Base-by-base conservation (phyloP, 192 early-diverging fungal species). In the Thamnidium elegans region DNA sequence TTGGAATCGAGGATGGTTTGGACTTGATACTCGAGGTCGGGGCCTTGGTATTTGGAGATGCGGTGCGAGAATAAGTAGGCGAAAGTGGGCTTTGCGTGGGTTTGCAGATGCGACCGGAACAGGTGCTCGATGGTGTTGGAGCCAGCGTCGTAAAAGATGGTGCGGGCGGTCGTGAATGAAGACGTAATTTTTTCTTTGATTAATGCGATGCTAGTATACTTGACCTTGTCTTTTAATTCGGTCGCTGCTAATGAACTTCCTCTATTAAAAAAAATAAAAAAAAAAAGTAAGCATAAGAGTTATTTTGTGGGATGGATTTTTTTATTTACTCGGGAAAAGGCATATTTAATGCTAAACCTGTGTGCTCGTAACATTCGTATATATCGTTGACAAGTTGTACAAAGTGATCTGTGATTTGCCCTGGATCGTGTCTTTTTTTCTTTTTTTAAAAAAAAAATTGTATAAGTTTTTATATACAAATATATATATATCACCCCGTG, bases 311-410 rank as follows among this genome's bases (percentile, higher is more conserved):
- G 26, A 26, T 26, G 26, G 26, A 26, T 26, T n/a, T n/a, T n/a
- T n/a, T 26, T 26, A 26, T 26, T 26, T 43, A 58, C 50, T 48
- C 55, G 15, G 65, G 51, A 54, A 50, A 66, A 10, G 53, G 54
- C 65, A 66, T 66, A 32, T 54, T 47, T 42, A 66, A 58, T 31
- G 65, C 65, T 19, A 55, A 26, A 43, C 14, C n/a, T 2, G 39
- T 32, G 17, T 43, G 43, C 13, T 32, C 17, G 43, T 56, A 56
- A 17, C 30, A 50, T 6, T 20, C n/a, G 44, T 66, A 42, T 3
- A 66, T 31, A 6, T 43, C 50, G 20, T 55, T 10, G 17, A 66
- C 45, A 13, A 46, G 30, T 15, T 32, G 15, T 2, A 32, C 21
- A 17, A 56, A 48, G 11, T 23, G 17, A 26, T 7, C n/a, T 15